Evolutionary conservation across 2,329 filamentous ascomycete genomes (phyloP).

Genomic region (Fusarium gaditjirri): DNA sequence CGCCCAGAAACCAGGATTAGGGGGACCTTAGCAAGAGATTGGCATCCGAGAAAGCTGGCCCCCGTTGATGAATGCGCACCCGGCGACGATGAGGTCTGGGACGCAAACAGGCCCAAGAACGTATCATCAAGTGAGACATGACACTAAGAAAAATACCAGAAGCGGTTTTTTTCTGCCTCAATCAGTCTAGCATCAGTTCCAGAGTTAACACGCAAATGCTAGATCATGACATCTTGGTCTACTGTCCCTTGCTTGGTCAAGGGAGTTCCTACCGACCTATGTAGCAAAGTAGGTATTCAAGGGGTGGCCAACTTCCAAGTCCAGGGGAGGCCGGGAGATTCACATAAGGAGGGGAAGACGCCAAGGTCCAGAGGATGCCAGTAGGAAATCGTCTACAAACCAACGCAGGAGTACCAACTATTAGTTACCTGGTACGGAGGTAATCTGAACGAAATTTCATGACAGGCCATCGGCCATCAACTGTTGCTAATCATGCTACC

Average conservation of each 20-base stretch:
- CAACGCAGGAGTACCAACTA: neutral
- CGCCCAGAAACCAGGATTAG: neutral
- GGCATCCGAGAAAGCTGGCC: conserved; percentile 18
- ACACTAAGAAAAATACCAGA: conserved; percentile 17
- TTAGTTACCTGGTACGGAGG: too few relatives aligned
- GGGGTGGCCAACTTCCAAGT: conserved; percentile 5
- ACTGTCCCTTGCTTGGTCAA: neutral
- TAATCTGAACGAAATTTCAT: neutral
- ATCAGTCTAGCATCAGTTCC: conserved; percentile 26
- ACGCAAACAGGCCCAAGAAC: conserved; percentile 25
- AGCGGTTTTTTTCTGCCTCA: conserved; percentile 7
- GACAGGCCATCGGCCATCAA: neutral
- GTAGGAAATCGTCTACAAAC: neutral
- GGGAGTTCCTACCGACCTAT: conserved; percentile 6
- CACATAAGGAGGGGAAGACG: conserved; percentile 5
- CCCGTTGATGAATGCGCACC: conserved; percentile 19
- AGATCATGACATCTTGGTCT: conserved; percentile 7
- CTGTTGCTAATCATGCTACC: conserved; percentile 2
- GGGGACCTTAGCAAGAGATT: conserved; percentile 32
- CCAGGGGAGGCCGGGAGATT: conserved; percentile 18
- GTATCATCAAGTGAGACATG: conserved; percentile 24
- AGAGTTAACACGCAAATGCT: conserved; percentile 1
- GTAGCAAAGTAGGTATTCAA: neutral
- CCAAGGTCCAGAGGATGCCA: conserved; percentile 14
- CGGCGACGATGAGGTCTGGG: conserved; percentile 13